Base-by-base conservation (phyloP, 805 yeast species). In the Kazachstania kunashirensis region DNA sequence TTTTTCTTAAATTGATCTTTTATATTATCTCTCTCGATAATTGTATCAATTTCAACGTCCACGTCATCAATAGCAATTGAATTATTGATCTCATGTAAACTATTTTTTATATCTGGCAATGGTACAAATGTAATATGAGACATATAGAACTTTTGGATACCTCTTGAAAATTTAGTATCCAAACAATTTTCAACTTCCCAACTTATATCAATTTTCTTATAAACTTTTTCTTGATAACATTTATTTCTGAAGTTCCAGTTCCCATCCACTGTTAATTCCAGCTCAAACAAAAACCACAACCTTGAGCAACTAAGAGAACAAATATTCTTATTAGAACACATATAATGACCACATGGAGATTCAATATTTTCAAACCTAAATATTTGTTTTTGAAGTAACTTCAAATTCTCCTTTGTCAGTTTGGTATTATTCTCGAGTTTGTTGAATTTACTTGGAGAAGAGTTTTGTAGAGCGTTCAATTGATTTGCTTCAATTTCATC, bases 251-350 rank as follows among this genome's bases (percentile, higher is more conserved):
- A 42, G 38, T 56, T 58, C 12, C 45, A 44, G 10, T 24, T 26
- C 11, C 41, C 46, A 33, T 44, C 46, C 7, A 31, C 41, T 12
- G 48, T 41, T 53, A 57, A 46, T 35, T 59, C 64, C 28, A 59
- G 34, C 13, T 59, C 64, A 33, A 58, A 57, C 13, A 59, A 42
- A 17, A 57, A 48, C 56, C 58, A 54, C n/a, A 42, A 28, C 19
- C 55, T 44, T 7, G 45, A 39, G 28, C 38, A 25, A 13, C 34
- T 33, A n/a, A 44, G 12, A 6, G 33, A 19, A 9, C n/a, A 23
- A 38, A 47, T 42, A 29, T 44, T 46, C 14, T 40, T 37, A 4
- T 15, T 11, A 18, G 45, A 42, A 26, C 53, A 50, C 12, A 50
- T 36, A n/a, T 30, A 41, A 44, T 53, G 58, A 4, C 35, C 34